Evolutionary conservation across 257 asterid genomes (phyloP).

Genomic region (Echites panduratus): DNA sequence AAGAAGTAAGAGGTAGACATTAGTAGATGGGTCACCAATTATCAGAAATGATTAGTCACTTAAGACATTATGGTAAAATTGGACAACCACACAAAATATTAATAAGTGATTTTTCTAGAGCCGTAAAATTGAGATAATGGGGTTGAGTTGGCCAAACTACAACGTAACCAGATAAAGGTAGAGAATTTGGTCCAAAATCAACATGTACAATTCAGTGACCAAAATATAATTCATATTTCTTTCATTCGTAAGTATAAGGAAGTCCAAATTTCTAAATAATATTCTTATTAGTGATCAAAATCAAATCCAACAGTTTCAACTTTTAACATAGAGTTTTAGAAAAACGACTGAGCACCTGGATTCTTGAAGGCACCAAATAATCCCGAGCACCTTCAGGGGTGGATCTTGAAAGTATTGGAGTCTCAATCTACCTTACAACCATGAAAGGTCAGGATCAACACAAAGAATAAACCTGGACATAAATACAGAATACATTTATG

Average conservation of each 20-base stretch:
- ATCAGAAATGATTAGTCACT: not conserved
- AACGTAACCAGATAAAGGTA: not conserved
- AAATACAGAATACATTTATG: conserved; percentile 10
- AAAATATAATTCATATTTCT: too few relatives aligned
- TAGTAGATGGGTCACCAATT: not conserved
- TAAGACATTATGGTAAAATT: not conserved
- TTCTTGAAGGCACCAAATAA: conserved; percentile 96
- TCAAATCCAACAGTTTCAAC: not conserved
- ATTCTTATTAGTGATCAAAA: not conserved
- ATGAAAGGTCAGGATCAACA: conserved; percentile 73
- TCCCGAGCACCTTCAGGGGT: conserved; percentile 99
- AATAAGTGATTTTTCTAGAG: not conserved
- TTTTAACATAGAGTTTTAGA: conserved; percentile 4
- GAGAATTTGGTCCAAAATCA: not conserved
- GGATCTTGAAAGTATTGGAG: conserved; percentile 95
- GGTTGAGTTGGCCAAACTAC: not conserved
- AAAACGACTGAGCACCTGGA: conserved; percentile 55
- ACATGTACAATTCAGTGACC: too few relatives aligned
- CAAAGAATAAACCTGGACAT: conserved; percentile 19
- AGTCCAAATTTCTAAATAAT: not conserved
- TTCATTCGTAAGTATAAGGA: too few relatives aligned
- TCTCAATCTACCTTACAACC: conserved; percentile 97
- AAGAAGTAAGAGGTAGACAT: not conserved
- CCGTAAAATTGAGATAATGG: not conserved
- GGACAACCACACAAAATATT: not conserved